phyloP scores from a whole-genome alignment of 495 filamentous ascomycete genomes.

The Neurospora sp. region DNA sequence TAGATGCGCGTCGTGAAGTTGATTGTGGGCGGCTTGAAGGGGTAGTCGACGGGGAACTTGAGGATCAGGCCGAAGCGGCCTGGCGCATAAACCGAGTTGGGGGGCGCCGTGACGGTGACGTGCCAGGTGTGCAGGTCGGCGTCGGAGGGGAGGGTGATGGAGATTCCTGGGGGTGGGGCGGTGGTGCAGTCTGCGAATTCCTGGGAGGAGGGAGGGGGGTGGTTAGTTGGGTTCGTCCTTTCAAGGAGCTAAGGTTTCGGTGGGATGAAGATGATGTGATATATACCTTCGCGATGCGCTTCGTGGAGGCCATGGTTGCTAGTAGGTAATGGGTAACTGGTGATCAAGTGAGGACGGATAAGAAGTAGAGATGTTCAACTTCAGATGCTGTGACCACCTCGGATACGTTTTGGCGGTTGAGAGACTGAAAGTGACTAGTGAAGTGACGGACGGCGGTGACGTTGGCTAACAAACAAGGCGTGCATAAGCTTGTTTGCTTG shows the following conservation, averaged over 20 bases:
- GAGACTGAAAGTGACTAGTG: background rate
- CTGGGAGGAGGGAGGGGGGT: slow-evolving; percentile 29
- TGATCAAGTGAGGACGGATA: background rate
- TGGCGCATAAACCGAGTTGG: slow-evolving; percentile 61
- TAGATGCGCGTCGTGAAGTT: slow-evolving; percentile 93
- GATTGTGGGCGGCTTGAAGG: slow-evolving; percentile 84
- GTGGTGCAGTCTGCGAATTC: slow-evolving; percentile 60
- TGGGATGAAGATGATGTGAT: background rate
- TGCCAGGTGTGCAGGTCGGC: slow-evolving; percentile 80
- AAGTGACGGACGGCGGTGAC: background rate
- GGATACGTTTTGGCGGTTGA: background rate
- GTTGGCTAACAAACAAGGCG: background rate
- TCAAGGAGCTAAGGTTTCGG: background rate
- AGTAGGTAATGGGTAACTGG: too few species aligned
- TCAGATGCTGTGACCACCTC: background rate
- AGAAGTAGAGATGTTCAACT: background rate
- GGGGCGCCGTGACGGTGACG: slow-evolving; percentile 64
- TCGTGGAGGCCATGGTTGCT: slow-evolving; percentile 39
- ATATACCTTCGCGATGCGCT: slow-evolving; percentile 52
- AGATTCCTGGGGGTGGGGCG: slow-evolving; percentile 56
- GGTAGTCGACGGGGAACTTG: slow-evolving; percentile 74
- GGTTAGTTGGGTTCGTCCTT: background rate
- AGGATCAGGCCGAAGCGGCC: slow-evolving; percentile 73
- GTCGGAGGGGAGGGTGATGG: slow-evolving; percentile 53
- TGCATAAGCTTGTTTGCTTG: background rate